Conservation (phyloP, 2,329 filamentous ascomycete genomes). For the Colletotrichum destructivum region DNA sequence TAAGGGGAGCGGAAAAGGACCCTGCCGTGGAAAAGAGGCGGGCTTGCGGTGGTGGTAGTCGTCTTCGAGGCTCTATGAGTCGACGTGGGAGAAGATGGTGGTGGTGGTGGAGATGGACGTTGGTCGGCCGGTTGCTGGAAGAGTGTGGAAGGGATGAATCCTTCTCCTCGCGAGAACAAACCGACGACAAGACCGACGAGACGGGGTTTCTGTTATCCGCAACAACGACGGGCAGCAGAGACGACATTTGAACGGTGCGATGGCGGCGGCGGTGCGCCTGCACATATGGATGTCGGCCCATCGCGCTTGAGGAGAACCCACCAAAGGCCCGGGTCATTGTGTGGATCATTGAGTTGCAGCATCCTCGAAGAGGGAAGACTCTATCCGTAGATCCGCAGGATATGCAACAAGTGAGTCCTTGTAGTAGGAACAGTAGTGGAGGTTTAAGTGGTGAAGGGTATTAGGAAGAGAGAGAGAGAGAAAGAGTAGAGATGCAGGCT, state of each 20-base stretch:
- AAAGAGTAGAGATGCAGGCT: not conserved
- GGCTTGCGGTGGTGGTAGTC: not conserved
- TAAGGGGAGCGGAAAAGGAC: constrained; percentile 12
- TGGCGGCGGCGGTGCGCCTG: constrained; percentile 33
- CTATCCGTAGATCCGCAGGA: not conserved
- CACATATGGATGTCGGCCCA: constrained; percentile 37
- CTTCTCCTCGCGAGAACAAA: constrained; percentile 33
- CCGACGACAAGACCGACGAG: constrained; percentile 17
- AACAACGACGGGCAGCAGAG: not conserved
- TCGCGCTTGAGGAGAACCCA: constrained; percentile 22
- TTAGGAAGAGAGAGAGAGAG: not conserved
- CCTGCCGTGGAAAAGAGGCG: not conserved
- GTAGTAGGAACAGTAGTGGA: constrained; percentile 34
- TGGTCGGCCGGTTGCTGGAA: constrained; percentile 6
- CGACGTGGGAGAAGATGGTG: too few species aligned
- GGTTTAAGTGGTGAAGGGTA: constrained; percentile 13
- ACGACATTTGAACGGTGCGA: constrained; percentile 2
- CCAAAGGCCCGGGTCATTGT: constrained; percentile 28
- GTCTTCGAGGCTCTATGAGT: not conserved
- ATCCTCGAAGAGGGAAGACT: constrained; percentile 14
- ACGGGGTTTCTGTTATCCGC: constrained; percentile 27
- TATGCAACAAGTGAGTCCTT: constrained; percentile 7
- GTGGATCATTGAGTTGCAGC: constrained; percentile 41
- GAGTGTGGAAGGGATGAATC: constrained; percentile 31
- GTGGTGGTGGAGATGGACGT: not conserved